Percentiles rank a stretch among this genome's conserved stretches.
Evolutionary conservation across 495 filamentous ascomycete genomes (phyloP).

Genomic region (Hyaloscypha variabilis): DNA sequence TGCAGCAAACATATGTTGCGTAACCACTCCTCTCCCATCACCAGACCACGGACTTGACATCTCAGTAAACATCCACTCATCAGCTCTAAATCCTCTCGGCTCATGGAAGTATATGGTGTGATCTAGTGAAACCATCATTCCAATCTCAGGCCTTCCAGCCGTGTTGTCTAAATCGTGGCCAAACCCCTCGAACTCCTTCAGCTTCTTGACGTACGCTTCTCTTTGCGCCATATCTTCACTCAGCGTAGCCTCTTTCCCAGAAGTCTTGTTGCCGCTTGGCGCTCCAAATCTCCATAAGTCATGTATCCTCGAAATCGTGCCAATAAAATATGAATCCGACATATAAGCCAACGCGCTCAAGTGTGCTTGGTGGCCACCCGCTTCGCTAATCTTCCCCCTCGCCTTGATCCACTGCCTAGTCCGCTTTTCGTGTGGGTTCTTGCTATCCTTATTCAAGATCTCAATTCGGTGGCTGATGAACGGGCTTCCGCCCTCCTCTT

Average conservation of each 20-base stretch:
- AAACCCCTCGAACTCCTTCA: slow-evolving; percentile 40
- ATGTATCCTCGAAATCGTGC: slow-evolving; percentile 79
- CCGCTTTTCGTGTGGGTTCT: slow-evolving; percentile 64
- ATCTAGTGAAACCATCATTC: slow-evolving; percentile 97
- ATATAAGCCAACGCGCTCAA: slow-evolving; percentile 89
- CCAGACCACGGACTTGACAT: slow-evolving; percentile 94
- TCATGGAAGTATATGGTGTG: slow-evolving; percentile 96
- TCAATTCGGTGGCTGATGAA: slow-evolving; percentile 60
- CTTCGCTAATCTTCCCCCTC: slow-evolving; percentile 68
- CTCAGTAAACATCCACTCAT: slow-evolving; percentile 94
- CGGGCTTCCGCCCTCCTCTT: slow-evolving; percentile 42
- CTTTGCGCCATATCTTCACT: slow-evolving; percentile 39
- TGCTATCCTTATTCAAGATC: slow-evolving; percentile 45
- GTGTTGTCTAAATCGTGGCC: slow-evolving; percentile 34
- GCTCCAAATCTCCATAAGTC: slow-evolving; percentile 64
- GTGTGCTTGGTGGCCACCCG: slow-evolving; percentile 79
- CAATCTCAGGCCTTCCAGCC: slow-evolving; percentile 54
- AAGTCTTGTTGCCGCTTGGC: slow-evolving; percentile 37
- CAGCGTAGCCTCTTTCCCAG: slow-evolving; percentile 31
- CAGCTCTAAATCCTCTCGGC: slow-evolving; percentile 74
- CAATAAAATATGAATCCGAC: slow-evolving; percentile 89
- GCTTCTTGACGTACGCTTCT: slow-evolving; percentile 41
- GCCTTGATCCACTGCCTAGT: slow-evolving; percentile 80
- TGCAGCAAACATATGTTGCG: slow-evolving; percentile 83
- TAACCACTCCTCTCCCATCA: slow-evolving; percentile 84